Evolutionary conservation across 2,329 filamentous ascomycete species (phyloP), one percentile per base, ranked within the genome.

Genomic region (Xylaria sp.): DNA sequence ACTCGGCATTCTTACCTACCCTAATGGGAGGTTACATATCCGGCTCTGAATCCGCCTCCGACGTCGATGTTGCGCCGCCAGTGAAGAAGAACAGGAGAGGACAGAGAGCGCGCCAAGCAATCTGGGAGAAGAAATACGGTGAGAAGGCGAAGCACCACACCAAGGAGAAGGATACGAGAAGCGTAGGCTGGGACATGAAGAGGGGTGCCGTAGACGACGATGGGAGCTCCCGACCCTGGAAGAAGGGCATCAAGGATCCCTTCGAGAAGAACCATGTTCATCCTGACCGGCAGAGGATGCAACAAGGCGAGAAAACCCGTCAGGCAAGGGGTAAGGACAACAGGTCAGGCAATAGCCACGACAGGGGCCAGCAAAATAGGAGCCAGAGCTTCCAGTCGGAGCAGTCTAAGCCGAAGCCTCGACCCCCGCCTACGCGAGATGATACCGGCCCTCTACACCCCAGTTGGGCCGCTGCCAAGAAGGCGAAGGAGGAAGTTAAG

Each of bases 111-210:
- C 83, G 90, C 7, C 88, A 90, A 70, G 83, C 86, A 23, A 88
- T 94, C 60, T 89, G 86, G 78, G 90, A 93, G 76, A 87, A 90
- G 76, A 93, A 92, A 70, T 93, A 81, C 71, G 89, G 89, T 54
- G 78, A 80, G 11, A 80, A 82, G 63, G 91, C 90, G 1, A 89
- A 86, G 66, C 89, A 92, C 68, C 60, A 71, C n/a, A 59, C 70
- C 49, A 72, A 79, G 59, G 72, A 73, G 52, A 67, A 72, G 57
- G 74, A 64, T 9, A 70, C 74, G 6, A 69, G 78, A 44, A 80
- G 83, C 53, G 69, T 76, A 8, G 82, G 81, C 0, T 87, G 84
- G 84, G 84, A 88, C 66, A 72, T 78, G 66, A 78, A 77, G 69
- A 78, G 78, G 42, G 83, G 80, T 39, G 84, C 81, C 10, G 82